A percentile compares a stretch with the other conserved stretches of the same genome.
These are phyloP conservation scores for Yamadazyma dushanensis DNA, from an alignment of 1,139 yeast species.

Conservation along the genomic window DNA sequence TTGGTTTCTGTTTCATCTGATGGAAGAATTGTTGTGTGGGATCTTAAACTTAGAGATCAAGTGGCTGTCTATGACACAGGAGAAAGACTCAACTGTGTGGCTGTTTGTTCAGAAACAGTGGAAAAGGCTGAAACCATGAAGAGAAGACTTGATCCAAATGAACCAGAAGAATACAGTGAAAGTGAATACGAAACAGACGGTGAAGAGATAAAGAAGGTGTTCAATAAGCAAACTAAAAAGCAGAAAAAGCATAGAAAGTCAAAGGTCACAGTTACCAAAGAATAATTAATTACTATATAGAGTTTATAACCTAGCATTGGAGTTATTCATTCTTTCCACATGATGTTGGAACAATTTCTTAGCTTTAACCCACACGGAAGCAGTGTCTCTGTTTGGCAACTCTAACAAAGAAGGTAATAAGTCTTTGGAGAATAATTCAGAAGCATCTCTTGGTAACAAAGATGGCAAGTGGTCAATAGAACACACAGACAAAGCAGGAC, in stretches of 20 bases:
- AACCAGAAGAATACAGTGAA: conserved; percentile 42
- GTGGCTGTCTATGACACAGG: conserved; percentile 89
- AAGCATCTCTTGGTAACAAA: conserved; percentile 92
- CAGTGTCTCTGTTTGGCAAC: conserved; percentile 74
- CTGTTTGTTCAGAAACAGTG: conserved; percentile 72
- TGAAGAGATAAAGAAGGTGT: conserved; percentile 49
- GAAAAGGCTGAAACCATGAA: conserved; percentile 75
- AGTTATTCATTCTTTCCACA: conserved; percentile 55
- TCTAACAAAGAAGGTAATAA: conserved; percentile 84
- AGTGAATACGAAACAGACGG: conserved; percentile 70
- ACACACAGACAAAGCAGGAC: conserved; percentile 86
- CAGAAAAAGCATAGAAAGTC: conserved; percentile 35
- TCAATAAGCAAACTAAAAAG: conserved; percentile 42
- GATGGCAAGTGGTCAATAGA: conserved; percentile 98
- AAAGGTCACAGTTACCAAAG: conserved; percentile 57
- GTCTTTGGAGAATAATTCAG: conserved; percentile 85
- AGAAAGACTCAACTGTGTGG: conserved; percentile 88
- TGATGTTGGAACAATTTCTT: conserved; percentile 79
- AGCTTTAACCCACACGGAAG: conserved; percentile 93
- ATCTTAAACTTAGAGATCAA: conserved; percentile 66
- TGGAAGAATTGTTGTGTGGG: conserved; percentile 92
- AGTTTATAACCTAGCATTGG: background rate
- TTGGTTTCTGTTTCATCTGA: conserved; percentile 87
- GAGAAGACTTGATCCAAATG: conserved; percentile 51
- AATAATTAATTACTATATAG: conserved; percentile 24